A percentile compares a stretch with the other conserved stretches of the same genome.
phyloP scores from a whole-genome alignment of 2,329 filamentous ascomycete species.

The Hypoxylon sp. region DNA sequence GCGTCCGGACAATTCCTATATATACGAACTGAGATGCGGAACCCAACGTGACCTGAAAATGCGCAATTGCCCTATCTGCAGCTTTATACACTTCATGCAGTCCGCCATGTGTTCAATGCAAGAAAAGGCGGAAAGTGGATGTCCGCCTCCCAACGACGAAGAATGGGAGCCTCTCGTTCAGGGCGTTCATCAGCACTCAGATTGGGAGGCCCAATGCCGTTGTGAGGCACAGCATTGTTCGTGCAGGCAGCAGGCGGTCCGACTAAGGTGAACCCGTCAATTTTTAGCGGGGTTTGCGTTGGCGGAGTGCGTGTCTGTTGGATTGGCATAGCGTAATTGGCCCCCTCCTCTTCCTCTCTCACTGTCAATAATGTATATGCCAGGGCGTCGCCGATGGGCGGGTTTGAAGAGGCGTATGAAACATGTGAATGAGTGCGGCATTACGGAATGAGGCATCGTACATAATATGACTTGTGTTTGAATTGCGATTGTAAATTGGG shows the following conservation, averaged over 20 bases:
- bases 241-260: slow-evolving; percentile 32
- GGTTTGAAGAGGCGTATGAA: background rate
- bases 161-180: slow-evolving; percentile 2
- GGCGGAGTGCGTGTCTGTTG: slow-evolving; percentile 2
- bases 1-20: slow-evolving; percentile 21
- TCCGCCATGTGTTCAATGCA: slow-evolving; percentile 13
- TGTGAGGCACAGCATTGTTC: slow-evolving; percentile 26
- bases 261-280: slow-evolving; percentile 25
- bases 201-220: slow-evolving; percentile 17
- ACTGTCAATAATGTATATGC: background rate
- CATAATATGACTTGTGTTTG: background rate
- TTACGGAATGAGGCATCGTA: background rate
- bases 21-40: slow-evolving; percentile 5
- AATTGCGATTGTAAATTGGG: background rate
- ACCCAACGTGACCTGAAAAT: slow-evolving; percentile 17
- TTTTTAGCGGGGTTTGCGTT: slow-evolving; percentile 26
- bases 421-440: slow-evolving; percentile 4
- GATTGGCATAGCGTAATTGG: slow-evolving; percentile 14
- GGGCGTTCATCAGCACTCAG: background rate
- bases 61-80: slow-evolving; percentile 6
- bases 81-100: slow-evolving; percentile 32
- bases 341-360: slow-evolving; percentile 7
- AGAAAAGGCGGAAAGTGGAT: slow-evolving; percentile 9
- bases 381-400: slow-evolving; percentile 9
- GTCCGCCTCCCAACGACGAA: background rate